A percentile compares a stretch with the other conserved stretches of the same genome.
phyloP scores from a whole-genome alignment of 352 stramenopile species.

The Globisporangium recalcitrans region DNA sequence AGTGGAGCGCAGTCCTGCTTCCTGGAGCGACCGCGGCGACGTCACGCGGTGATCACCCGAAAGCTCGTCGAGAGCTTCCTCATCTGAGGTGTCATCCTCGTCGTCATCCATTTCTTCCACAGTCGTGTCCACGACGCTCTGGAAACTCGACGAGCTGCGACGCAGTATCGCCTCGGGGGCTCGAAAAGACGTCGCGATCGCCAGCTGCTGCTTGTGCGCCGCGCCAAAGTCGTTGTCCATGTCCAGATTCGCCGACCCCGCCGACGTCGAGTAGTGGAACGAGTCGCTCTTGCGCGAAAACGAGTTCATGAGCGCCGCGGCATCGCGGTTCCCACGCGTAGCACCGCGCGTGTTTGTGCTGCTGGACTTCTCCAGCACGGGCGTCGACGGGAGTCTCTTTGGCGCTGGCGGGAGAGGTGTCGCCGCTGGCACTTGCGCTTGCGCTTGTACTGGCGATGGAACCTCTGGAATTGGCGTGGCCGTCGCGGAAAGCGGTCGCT shows the following conservation, averaged over 20 bases:
- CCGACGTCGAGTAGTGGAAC: constrained; percentile 32
- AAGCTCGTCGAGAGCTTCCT: constrained; percentile 4
- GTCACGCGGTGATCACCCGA: constrained; percentile 26
- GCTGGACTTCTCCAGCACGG: constrained; percentile 24
- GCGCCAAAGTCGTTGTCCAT: constrained; percentile 30
- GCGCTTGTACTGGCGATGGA: too few species aligned
- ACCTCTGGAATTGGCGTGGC: background rate
- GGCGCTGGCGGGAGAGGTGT: constrained; percentile 2
- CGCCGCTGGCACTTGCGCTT: background rate
- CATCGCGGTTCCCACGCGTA: constrained; percentile 23
- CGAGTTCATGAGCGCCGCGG: constrained; percentile 24
- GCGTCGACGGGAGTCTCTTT: constrained; percentile 2
- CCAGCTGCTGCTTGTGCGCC: constrained; percentile 36
- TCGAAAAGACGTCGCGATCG: constrained; percentile 32
- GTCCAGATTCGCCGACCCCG: constrained; percentile 15
- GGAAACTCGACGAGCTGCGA: constrained; percentile 20
- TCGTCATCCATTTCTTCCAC: constrained; percentile 31
- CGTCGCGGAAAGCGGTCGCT: background rate
- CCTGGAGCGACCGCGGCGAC: constrained; percentile 61
- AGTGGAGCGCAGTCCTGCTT: constrained; percentile 39
- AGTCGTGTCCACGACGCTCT: constrained; percentile 24
- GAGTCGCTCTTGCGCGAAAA: constrained; percentile 48
- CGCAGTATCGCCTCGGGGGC: constrained; percentile 18
- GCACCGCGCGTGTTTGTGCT: constrained; percentile 39
- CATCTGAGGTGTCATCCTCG: constrained; percentile 6